Conservation (phyloP, 2,329 filamentous ascomycete species). For the Endoconidiophora laricicola region DNA sequence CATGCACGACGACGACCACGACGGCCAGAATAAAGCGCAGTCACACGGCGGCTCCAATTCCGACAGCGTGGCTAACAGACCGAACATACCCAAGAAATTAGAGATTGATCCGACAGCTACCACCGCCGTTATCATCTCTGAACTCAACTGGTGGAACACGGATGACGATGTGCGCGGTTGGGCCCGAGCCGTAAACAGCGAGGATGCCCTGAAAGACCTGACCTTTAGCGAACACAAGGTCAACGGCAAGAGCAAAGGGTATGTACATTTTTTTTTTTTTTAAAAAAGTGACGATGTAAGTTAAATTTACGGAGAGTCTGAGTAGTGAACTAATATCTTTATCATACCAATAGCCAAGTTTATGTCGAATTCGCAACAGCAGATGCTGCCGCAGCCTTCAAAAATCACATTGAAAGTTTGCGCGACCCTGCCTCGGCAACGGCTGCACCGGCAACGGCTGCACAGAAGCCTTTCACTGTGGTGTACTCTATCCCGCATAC, state of each 20-base stretch:
- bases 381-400: conserved; percentile 72
- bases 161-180: conserved; percentile 89
- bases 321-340: background rate
- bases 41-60: conserved; percentile 22
- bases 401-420: conserved; percentile 60
- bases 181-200: conserved; percentile 61
- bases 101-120: conserved; percentile 33
- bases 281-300: background rate
- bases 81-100: conserved; percentile 24
- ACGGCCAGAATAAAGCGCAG: conserved; percentile 12
- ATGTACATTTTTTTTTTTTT: conserved; percentile 20
- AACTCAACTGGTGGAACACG: conserved; percentile 91
- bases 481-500: conserved; percentile 58
- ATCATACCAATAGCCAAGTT: conserved; percentile 36
- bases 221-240: conserved; percentile 98
- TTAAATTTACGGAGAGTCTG: background rate
- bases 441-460: conserved; percentile 24
- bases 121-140: conserved; percentile 67
- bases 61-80: conserved; percentile 23
- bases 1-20: conserved; percentile 6
- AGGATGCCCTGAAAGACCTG: conserved; percentile 75
- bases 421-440: background rate
- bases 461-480: conserved; percentile 52
- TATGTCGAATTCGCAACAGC: conserved; percentile 73
- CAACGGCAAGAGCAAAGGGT: conserved; percentile 98